phyloP scores from a whole-genome alignment of 352 stramenopile genomes.

The Phytopythium kandeliae region DNA sequence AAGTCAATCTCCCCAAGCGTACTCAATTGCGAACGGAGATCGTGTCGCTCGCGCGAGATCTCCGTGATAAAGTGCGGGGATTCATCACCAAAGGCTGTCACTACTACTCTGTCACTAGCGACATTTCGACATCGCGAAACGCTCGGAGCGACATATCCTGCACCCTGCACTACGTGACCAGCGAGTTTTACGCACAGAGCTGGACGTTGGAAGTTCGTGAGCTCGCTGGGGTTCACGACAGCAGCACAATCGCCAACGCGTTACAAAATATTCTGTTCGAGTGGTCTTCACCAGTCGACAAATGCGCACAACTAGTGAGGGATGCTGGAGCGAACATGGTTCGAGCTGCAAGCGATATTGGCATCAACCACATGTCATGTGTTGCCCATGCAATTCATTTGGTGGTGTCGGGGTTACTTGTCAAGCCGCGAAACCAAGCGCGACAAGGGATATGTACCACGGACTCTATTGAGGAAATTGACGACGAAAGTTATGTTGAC shows the following conservation, averaged over 20 bases:
- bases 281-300: neutral
- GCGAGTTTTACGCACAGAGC: conserved; percentile 1
- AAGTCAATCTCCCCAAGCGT: conserved; percentile 1
- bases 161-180: conserved; percentile 8
- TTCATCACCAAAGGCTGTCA: neutral
- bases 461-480: conserved; percentile 2
- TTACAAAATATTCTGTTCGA: conserved; percentile 4
- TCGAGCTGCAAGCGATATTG: neutral
- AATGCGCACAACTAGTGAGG: conserved; percentile 3
- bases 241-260: conserved; percentile 1
- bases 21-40: conserved; percentile 9
- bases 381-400: conserved; percentile 11
- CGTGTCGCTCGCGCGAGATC: neutral
- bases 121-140: conserved; percentile 11
- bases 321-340: conserved; percentile 10
- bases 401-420: conserved; percentile 1
- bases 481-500: conserved; percentile 1
- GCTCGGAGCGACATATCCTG: conserved; percentile 9
- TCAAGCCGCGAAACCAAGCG: no score
- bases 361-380: conserved; percentile 4
- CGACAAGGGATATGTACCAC: no score
- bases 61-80: neutral
- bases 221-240: conserved; percentile 4
- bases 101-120: conserved; percentile 9
- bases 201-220: conserved; percentile 10